Percentiles rank a stretch among this genome's conserved stretches.
phyloP scores from a whole-genome alignment of 2,329 filamentous ascomycete species.

The Fusarium verrucosum region DNA sequence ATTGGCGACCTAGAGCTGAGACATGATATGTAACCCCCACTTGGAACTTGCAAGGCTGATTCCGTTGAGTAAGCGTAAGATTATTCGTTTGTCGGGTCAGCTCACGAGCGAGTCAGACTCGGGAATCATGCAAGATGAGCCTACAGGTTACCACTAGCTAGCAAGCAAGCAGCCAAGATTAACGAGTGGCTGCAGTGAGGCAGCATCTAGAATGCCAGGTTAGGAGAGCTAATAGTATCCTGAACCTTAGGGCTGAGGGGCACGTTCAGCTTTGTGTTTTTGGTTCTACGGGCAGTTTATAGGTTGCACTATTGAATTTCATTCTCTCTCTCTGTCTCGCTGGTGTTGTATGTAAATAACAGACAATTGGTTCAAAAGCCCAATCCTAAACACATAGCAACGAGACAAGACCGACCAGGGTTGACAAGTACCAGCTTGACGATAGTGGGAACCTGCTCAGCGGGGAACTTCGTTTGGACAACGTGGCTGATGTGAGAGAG shows the following conservation, averaged over 20 bases:
- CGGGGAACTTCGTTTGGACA: constrained; percentile 19
- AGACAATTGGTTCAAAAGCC: not conserved
- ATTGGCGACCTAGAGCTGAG: constrained; percentile 1
- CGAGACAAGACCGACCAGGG: constrained; percentile 11
- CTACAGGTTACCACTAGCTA: constrained; percentile 15
- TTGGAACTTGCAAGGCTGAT: constrained; percentile 17
- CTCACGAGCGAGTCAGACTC: constrained; percentile 10
- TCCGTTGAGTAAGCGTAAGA: constrained; percentile 11
- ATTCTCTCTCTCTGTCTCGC: not conserved
- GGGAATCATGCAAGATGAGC: constrained; percentile 7
- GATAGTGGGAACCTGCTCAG: constrained; percentile 36
- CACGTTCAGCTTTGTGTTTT: constrained; percentile 5
- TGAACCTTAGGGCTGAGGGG: constrained; percentile 26
- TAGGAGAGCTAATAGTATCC: constrained; percentile 5
- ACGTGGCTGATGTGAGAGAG: constrained; percentile 45
- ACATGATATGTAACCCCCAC: not conserved
- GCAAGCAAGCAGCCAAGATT: constrained; percentile 1
- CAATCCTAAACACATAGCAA: constrained; percentile 13
- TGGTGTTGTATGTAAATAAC: not conserved
- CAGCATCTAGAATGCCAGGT: constrained; percentile 17
- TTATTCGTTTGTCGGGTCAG: constrained; percentile 3
- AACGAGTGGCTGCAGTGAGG: not conserved
- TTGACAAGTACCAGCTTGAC: constrained; percentile 29
- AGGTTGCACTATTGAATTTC: not conserved
- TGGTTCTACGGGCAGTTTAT: not conserved